Evolutionary conservation across 139 green algal genomes (phyloP).

Genomic region (Axilococcus clingmanii): DNA sequence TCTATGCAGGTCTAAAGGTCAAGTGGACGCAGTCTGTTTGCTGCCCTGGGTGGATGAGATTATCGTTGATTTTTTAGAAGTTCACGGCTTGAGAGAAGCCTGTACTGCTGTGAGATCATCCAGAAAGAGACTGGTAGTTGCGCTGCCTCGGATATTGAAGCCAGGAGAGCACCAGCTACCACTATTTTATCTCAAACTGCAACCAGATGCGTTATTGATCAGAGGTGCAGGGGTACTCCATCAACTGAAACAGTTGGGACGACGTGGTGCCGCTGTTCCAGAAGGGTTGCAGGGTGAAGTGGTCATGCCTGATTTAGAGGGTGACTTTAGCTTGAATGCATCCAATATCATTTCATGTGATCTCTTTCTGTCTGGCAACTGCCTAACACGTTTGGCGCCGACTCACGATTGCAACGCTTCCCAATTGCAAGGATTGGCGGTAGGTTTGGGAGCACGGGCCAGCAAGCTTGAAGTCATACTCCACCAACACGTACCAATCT

Average conservation of each 20-base stretch:
- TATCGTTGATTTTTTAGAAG: conserved; percentile 76
- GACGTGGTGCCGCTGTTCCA: conserved; percentile 15
- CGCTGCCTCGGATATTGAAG: conserved; percentile 66
- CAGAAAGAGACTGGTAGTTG: conserved; percentile 47
- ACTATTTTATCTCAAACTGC: conserved; percentile 62
- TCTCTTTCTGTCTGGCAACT: conserved; percentile 38
- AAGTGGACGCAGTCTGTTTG: conserved; percentile 46
- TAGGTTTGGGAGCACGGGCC: conserved; percentile 7
- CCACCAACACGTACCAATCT: conserved; percentile 79
- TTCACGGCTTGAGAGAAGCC: conserved; percentile 65
- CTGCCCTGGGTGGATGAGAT: conserved; percentile 69
- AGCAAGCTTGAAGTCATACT: conserved; percentile 54
- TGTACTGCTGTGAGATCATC: conserved; percentile 37
- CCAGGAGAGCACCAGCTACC: conserved; percentile 65
- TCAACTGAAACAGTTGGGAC: conserved; percentile 40
- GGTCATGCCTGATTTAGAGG: conserved; percentile 44
- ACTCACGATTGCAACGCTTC: conserved; percentile 71
- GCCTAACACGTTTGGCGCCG: conserved; percentile 43
- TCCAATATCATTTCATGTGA: conserved; percentile 56
- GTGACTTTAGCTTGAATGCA: conserved; percentile 79
- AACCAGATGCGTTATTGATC: conserved; percentile 67
- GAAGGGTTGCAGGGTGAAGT: not conserved
- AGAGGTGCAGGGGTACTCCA: conserved; percentile 56
- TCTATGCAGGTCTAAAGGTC: conserved; percentile 59
- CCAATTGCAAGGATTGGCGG: conserved; percentile 41